Base-by-base conservation (phyloP, 768 basidiomycete species). In the Pleurotus salmoneostramineus region DNA sequence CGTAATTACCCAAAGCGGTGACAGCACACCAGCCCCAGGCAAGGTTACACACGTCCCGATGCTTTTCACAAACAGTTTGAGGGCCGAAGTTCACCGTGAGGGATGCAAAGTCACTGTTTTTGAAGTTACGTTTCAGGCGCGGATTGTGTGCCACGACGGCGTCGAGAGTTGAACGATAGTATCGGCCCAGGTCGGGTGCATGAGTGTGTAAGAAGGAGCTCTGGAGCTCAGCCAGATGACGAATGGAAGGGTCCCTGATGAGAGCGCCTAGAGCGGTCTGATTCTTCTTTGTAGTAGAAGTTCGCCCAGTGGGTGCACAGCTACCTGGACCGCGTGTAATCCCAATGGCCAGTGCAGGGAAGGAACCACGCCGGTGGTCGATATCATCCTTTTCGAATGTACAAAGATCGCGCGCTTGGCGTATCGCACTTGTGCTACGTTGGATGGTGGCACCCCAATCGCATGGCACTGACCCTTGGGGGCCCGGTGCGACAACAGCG, bases 81-180 rank as follows among this genome's bases (percentile, higher is more conserved):
- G 57, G 57, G 7, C 57, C 57, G 6, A 58, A 42, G 36, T 58
- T 58, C 34, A 58, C 3, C 6, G 49, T 51, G 15, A 27, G 10
- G 4, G 51, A n/a, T 5, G 49, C 32, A 51, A 58, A 58, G 6
- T 50, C 37, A 27, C 32, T 54, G 14, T 21, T 27, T 14, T 4
- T 7, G 17, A 51, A 50, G 14, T 32, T 46, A 6, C 21, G 17
- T 17, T 31, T 11, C 6, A 17, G 12, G 8, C 15, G 12, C 11
- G 12, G 12, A 6, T 45, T 17, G 17, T 7, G 6, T n/a, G 10
- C 44, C 8, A 45, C n/a, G 15, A 45, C 11, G 6, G 44, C 6
- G 10, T 45, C 6, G 6, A 45, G 15, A 14, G 44, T 14, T 45
- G 12, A 6, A 11, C 6, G 11, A 15, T 45, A 45, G 44, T 45